Evolutionary conservation across 2,329 filamentous ascomycete species (phyloP).

Genomic region (Diaporthe capsici): DNA sequence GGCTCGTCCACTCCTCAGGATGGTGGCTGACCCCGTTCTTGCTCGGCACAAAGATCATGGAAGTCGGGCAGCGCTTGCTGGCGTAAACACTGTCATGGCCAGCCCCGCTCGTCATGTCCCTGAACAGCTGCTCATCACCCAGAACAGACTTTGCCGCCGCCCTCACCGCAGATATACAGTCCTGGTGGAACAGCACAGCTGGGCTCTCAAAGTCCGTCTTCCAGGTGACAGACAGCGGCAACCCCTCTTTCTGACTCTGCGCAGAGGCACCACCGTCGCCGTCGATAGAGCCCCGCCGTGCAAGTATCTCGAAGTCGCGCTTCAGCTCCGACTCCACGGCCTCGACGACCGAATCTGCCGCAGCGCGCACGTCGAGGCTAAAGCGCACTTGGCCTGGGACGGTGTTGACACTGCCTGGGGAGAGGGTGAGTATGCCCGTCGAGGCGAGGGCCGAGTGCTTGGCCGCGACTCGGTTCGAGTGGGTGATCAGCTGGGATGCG

Average conservation of each 20-base stretch:
- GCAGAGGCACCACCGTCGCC: constrained; percentile 46
- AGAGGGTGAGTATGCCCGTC: constrained; percentile 76
- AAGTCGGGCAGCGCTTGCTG: constrained; percentile 70
- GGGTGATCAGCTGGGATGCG: constrained; percentile 76
- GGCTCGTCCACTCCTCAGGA: constrained; percentile 72
- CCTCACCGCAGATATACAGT: constrained; percentile 76
- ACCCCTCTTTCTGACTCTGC: constrained; percentile 48
- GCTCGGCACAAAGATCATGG: constrained; percentile 78
- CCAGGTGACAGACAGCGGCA: constrained; percentile 67
- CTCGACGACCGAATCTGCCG: constrained; percentile 68
- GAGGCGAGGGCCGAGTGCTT: constrained; percentile 73
- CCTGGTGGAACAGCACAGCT: constrained; percentile 74
- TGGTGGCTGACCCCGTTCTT: constrained; percentile 75
- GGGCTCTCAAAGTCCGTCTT: constrained; percentile 72
- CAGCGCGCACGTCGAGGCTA: constrained; percentile 76
- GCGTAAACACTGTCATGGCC: constrained; percentile 70
- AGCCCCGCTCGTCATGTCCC: constrained; percentile 58
- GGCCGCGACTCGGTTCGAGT: constrained; percentile 74
- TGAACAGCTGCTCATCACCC: constrained; percentile 58
- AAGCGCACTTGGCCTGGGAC: constrained; percentile 78
- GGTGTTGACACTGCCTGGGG: constrained; percentile 80
- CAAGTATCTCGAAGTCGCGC: constrained; percentile 71
- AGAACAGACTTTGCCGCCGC: constrained; percentile 71
- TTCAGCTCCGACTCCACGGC: constrained; percentile 70
- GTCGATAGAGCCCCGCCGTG: constrained; percentile 67